A percentile compares a stretch with the other conserved stretches of the same genome.
Evolutionary conservation across 2,329 filamentous ascomycete species (phyloP).

Genomic region (Cadophora malorum): DNA sequence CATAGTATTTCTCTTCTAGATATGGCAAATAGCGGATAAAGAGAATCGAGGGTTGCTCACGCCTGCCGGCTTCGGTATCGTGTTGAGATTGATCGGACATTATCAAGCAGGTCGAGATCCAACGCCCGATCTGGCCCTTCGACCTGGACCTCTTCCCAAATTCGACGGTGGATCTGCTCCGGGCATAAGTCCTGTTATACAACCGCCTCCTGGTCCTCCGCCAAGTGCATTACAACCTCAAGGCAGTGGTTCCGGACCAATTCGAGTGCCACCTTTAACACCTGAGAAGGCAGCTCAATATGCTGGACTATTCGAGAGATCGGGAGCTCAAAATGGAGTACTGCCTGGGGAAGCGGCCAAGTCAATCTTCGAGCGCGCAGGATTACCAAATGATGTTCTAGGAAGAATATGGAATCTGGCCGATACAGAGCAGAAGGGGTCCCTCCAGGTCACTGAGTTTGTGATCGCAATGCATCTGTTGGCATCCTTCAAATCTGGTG

Average conservation of each 20-base stretch:
- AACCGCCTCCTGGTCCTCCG: conserved; percentile 54
- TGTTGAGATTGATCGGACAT: conserved; percentile 92
- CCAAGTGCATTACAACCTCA: conserved; percentile 58
- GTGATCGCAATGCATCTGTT: conserved; percentile 98
- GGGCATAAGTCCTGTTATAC: conserved; percentile 52
- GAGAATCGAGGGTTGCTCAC: conserved; percentile 96
- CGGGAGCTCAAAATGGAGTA: conserved; percentile 76
- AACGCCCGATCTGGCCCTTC: conserved; percentile 79
- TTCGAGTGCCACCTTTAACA: conserved; percentile 87
- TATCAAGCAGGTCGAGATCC: conserved; percentile 88
- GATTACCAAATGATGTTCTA: conserved; percentile 85
- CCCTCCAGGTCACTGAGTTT: conserved; percentile 87
- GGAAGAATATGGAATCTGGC: conserved; percentile 97
- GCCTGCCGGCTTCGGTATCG: conserved; percentile 90
- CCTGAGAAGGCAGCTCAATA: conserved; percentile 92
- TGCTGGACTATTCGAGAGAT: conserved; percentile 87
- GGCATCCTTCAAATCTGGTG: conserved; percentile 86
- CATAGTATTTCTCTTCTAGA: conserved; percentile 57
- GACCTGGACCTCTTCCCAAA: conserved; percentile 86
- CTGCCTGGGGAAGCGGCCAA: conserved; percentile 88
- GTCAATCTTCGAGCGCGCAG: conserved; percentile 92
- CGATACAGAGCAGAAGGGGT: conserved; percentile 90
- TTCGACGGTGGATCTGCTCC: conserved; percentile 76
- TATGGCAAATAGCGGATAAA: conserved; percentile 98
- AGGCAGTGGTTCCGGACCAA: conserved; percentile 67